Percentiles rank a stretch among this genome's conserved stretches.
Conservation (phyloP, 2,329 filamentous ascomycete genomes). For the Davidsoniella virescens region DNA sequence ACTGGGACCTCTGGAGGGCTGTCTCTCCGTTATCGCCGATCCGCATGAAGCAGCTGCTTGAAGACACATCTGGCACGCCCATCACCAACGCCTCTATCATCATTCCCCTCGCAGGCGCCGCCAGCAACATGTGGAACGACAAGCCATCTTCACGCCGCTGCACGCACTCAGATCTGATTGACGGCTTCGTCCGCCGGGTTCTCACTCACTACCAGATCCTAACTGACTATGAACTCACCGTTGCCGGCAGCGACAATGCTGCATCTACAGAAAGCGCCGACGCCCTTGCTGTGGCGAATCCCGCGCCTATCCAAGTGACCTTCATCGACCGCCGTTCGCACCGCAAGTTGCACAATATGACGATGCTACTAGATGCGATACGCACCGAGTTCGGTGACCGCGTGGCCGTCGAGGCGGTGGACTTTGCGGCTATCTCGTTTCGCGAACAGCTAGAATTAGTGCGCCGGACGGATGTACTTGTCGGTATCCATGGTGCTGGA, state of each 20-base stretch:
- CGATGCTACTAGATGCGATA: slow-evolving; percentile 18
- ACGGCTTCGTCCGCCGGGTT: slow-evolving; percentile 21
- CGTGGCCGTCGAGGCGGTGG: slow-evolving; percentile 20
- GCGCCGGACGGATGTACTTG: slow-evolving; percentile 24
- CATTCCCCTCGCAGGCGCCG: slow-evolving; percentile 24
- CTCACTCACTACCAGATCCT: slow-evolving; percentile 18
- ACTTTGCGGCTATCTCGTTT: slow-evolving; percentile 25
- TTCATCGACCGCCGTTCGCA: slow-evolving; percentile 21
- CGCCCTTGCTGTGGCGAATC: slow-evolving; percentile 10
- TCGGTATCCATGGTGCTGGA: slow-evolving; percentile 28
- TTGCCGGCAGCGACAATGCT: background rate
- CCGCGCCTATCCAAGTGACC: slow-evolving; percentile 18
- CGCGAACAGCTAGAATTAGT: slow-evolving; percentile 21
- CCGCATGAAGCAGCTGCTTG: slow-evolving; percentile 17
- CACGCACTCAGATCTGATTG: slow-evolving; percentile 21
- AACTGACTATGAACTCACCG: background rate
- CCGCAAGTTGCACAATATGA: slow-evolving; percentile 20
- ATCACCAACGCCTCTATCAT: slow-evolving; percentile 20
- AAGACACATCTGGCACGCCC: background rate
- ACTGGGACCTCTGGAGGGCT: slow-evolving; percentile 22
- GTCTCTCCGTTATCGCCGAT: slow-evolving; percentile 20
- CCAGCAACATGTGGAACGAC: slow-evolving; percentile 24
- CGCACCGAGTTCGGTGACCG: slow-evolving; percentile 3
- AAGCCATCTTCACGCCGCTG: slow-evolving; percentile 14
- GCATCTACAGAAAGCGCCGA: background rate